Evolutionary conservation across 371 early-diverging fungal species (phyloP), one percentile per base, ranked within the genome.

Genomic region (Zancudomyces culisetae): DNA sequence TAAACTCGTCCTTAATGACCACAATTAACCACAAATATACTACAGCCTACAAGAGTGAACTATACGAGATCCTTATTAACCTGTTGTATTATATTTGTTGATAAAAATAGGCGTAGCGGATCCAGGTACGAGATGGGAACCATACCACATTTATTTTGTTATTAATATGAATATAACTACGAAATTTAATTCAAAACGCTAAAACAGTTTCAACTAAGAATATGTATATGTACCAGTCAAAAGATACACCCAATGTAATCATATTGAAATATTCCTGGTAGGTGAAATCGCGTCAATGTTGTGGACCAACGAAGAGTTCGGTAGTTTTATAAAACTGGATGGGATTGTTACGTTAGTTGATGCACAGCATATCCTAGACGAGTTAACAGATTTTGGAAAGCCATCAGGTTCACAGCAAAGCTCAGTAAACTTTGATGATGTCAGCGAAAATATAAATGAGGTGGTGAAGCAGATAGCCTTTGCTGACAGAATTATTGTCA

Each of bases 271-370:
- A 43, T 66, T 70, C 4, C 68, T 69, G 48, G 63, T 70, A 28
- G 83, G 87, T 0, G 88, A 90, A 2, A 93, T 97, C 51, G 92
- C 88, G 2, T 75, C 83, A 22, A 92, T 92, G 82, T 85, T 97
- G 60, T 97, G 96, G 98, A 62, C 93, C 41, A 96, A 97, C 57
- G 93, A 92, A 59, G 87, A 81, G 13, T 73, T 97, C 35, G 81
- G 84, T 3, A 80, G 85, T 57, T 78, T 86, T 2, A 73, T 96
- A 24, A 83, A 87, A 51, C 66, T 97, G 29, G 98, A 97, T 57
- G 95, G 90, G 0, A 85, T 95, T 35, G 75, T 94, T 2, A 89
- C 94, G 2, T 63, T 97, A 41, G 91, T 97, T 0, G 96, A 95
- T 66, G 83, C 88, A 1, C 87, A 83, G 55, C 74, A 86, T 58